A percentile compares a stretch with the other conserved stretches of the same genome.
These are phyloP conservation scores for Atkinsonella hypoxylon DNA, from an alignment of 2,329 filamentous ascomycete genomes.

Conservation along the genomic window DNA sequence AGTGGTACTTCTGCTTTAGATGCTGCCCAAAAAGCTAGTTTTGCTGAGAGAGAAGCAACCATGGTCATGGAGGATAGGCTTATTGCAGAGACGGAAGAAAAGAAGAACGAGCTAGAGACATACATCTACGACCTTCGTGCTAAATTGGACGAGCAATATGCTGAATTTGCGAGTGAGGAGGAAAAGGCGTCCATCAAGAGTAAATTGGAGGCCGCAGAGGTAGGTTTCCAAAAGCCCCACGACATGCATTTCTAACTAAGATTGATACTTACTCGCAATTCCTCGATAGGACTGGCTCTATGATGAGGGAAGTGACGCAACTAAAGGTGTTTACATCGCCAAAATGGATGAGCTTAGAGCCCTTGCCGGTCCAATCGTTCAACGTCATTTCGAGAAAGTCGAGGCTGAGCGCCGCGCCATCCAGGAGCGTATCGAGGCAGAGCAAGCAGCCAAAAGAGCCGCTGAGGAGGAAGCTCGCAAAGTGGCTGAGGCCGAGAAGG, in stretches of 20 bases:
- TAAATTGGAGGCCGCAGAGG: constrained; percentile 78
- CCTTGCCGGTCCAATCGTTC: constrained; percentile 79
- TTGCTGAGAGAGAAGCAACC: constrained; percentile 68
- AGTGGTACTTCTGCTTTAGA: constrained; percentile 76
- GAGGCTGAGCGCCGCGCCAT: constrained; percentile 73
- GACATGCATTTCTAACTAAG: neutral
- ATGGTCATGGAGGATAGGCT: constrained; percentile 99
- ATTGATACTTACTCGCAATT: constrained; percentile 7
- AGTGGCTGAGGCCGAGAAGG: constrained; percentile 39
- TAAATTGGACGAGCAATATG: constrained; percentile 86
- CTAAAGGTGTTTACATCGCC: constrained; percentile 84
- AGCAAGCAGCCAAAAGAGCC: constrained; percentile 63
- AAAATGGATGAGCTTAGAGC: constrained; percentile 95
- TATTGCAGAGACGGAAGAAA: constrained; percentile 94
- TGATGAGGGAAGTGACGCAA: constrained; percentile 88
- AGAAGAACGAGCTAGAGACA: constrained; percentile 98
- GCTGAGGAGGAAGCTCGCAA: constrained; percentile 44
- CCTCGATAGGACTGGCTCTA: constrained; percentile 85
- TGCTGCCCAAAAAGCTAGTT: constrained; percentile 48
- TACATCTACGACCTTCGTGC: constrained; percentile 95
- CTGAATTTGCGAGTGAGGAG: constrained; percentile 79
- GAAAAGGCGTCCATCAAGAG: constrained; percentile 80
- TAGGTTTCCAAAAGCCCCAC: constrained; percentile 34
- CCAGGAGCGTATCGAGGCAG: constrained; percentile 66
- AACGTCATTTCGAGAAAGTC: constrained; percentile 90